Percentiles rank a stretch among this genome's conserved stretches.
Evolutionary conservation across 1,284 basidiomycete species (phyloP).

Genomic region (Leccinum insigne): DNA sequence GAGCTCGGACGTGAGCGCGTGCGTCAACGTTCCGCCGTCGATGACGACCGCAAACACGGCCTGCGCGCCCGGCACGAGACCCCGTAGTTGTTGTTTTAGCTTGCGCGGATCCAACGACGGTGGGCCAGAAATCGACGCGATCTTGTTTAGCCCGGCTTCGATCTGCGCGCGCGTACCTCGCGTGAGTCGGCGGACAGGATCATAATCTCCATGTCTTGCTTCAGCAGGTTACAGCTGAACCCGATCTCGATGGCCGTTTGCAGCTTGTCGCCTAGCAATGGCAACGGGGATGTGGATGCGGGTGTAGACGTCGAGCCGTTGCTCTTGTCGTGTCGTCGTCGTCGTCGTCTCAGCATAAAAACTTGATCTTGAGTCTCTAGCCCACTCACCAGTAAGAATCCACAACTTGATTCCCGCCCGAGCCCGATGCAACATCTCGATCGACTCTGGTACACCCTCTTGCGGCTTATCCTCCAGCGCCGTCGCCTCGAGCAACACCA

Average conservation of each 20-base stretch:
- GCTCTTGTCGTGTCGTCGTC: no score
- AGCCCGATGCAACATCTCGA: conserved; percentile 76
- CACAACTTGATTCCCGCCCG: conserved; percentile 96
- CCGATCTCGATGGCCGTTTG: conserved; percentile 98
- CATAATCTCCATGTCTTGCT: conserved; percentile 94
- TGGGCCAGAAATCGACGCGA: conserved; percentile 77
- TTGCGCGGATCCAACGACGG: conserved; percentile 53
- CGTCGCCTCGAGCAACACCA: conserved; percentile 90
- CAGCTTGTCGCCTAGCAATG: conserved; percentile 82
- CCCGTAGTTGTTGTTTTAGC: conserved; percentile 39
- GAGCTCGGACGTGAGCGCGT: conserved; percentile 77
- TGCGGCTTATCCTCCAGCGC: conserved; percentile 97
- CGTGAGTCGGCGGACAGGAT: conserved; percentile 87
- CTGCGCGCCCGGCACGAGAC: conserved; percentile 66
- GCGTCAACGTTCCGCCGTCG: conserved; percentile 90
- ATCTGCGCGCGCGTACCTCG: conserved; percentile 84
- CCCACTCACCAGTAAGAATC: conserved; percentile 76
- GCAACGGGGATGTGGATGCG: neutral
- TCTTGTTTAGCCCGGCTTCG: conserved; percentile 94
- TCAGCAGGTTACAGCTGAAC: conserved; percentile 91
- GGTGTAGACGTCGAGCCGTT: no score
- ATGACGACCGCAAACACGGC: conserved; percentile 93
- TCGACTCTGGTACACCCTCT: conserved; percentile 95
- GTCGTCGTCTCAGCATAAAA: neutral
- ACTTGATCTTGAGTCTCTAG: neutral